Base-by-base conservation (phyloP, 2,329 filamentous ascomycete species). In the Alternaria arborescens region DNA sequence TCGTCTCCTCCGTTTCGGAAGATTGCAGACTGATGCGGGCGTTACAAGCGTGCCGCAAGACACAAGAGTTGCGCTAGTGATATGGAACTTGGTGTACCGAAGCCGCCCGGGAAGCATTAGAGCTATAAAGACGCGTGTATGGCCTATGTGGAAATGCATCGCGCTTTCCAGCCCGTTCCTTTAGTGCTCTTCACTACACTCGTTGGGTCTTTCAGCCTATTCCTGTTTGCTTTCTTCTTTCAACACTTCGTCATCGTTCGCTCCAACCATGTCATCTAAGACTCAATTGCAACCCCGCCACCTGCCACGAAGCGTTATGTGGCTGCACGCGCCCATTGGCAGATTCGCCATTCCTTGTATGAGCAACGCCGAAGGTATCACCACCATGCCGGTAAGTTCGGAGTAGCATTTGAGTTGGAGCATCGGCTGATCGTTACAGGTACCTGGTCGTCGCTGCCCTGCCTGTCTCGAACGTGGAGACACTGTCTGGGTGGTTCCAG, bases 401-500 rank as follows among this genome's bases (percentile, higher is more conserved):
- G 16, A 11, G 11, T 6, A 24, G 20, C 14, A 47, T 18, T 8
- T 3, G 11, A 36, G 22, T 14, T 36, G 22, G 30, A 28, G 28
- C 11, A 16, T 10, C 16, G 18, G 18, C 52, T 68, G 38, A 66
- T 36, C 1, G 38, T 30, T 26, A 8, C n/a, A 80, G 78, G 77
- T 80, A 41, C 78, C 78, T 53, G 77, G 77, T 44, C 75, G 76
- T 52, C 76, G 76, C 22, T 80, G 78, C 68, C 78, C 78, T 26
- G 71, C 74, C 32, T 80, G 78, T 53, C 71, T 79, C 46, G 77
- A 78, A 53, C 73, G 76, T 43, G 77, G 77, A n/a, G 71, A 78
- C 44, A 78, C 75, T 2, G 76, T 80, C 3, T 80, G 78, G 78
- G 78, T 80, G 20, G 76, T 79, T 52, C 77, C 76, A 5, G 78